Evolutionary conservation across 2,329 filamentous ascomycete species (phyloP), one percentile per base, ranked within the genome.

Genomic region (Aspergillus aculeatus): DNA sequence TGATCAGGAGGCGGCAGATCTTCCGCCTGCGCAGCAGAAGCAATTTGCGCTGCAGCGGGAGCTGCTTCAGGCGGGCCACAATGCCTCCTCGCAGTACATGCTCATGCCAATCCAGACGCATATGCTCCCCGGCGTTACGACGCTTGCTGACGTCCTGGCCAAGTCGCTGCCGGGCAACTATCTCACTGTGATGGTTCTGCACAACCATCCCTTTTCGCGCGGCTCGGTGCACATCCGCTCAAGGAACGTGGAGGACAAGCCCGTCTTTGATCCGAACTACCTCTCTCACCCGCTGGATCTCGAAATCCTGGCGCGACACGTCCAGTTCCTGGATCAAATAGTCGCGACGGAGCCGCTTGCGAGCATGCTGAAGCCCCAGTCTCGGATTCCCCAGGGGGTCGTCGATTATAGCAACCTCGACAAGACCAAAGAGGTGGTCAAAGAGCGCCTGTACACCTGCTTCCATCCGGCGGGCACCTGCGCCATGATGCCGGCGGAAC

Each of bases 261-360:
- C 81, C 0, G 64, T 75, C 23, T 76, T 81, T 59, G 73, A 83
- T 62, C 79, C 81, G 0, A 77, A 76, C 57, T 82, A 73, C 65
- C 71, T 83, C 4, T 73, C 71, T 0, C 71, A 78, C 41, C 65
- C 73, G n/a, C 72, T 77, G 0, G 80, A 83, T 59, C 71, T 72
- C 19, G 69, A 80, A 57, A 74, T 83, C 4, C 66, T 79, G 44
- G 63, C 70, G n/a, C 60, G 66, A 1, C 71, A 70, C n/a, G 57
- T 67, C 49, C 64, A 68, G 31, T 71, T 65, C 50, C 53, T 69
- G n/a, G 66, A 68, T 3, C 58, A 53, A 10, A 65, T 73, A 26
- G 62, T 63, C 4, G 23, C 57, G 5, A 68, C 70, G 0, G 52
- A 61, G 26, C 64, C 68, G n/a, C 62, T 70, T 10, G 51, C 60